Base-by-base conservation (phyloP, 257 asterid species). In the Przewalskia tangutica region DNA sequence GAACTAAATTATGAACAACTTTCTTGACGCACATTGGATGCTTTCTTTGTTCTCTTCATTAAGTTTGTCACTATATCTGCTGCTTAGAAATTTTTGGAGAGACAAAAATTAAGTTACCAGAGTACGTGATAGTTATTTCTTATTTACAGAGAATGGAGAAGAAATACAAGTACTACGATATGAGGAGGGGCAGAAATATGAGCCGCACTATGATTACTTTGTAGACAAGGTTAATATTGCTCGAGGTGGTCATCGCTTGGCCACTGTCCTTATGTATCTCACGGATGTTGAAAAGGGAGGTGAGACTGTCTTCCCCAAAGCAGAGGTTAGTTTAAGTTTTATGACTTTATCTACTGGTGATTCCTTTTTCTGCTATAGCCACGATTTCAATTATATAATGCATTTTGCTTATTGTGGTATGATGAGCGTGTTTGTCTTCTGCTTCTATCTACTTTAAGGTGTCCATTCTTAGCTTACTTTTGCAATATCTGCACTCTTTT, bases 101-200 rank as follows among this genome's bases (percentile, higher is more conserved):
- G 0, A 75, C 58, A 2, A 71, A 27, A 23, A 50, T 50, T 14
- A 75, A 75, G 44, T 23, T 13, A 50, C 62, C 20, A 34, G 42
- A 75, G 20, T 27, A 13, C 0, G 44, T 50, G 23, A 73, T 23
- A 50, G 44, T 13, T 50, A 64, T 77, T 48, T 83, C 48, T 85
- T 81, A 62, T 84, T 84, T 77, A 67, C 85, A 94, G 98, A 94
- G 79, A 96, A 96, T 82, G 98, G 99, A 84, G 99, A 96, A 89
- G 98, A 94, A 87, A 84, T 93, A 77, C 99, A 94, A 90, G 98
- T 96, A 59, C 86, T 94, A 76, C 94, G 89, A 66, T 96, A 96
- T 79, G 99, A 96, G 90, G 92, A 88, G 70, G 98, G 98, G 10
- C 95, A 96, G 93, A 96, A 94, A 80, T 96, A 96, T 86, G 99